Percentiles rank a stretch among this genome's conserved stretches.
Conservation (phyloP, 2,329 filamentous ascomycete genomes). For the Aureobasidium lini region DNA sequence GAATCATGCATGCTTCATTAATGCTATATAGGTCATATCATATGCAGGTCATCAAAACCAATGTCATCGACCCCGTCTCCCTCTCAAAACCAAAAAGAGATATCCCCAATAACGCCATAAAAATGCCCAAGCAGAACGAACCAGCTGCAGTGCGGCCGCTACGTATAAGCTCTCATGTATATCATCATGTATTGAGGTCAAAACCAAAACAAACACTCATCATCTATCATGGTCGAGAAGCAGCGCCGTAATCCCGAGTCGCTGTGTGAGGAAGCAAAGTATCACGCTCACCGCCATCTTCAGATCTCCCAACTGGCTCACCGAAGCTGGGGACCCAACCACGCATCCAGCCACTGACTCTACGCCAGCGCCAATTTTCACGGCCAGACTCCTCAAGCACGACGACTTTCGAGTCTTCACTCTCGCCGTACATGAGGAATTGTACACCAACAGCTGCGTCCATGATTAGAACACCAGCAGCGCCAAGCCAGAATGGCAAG, state of each 20-base stretch:
- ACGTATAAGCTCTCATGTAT: not conserved
- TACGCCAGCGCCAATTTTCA: conserved; percentile 43
- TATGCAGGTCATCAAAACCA: not conserved
- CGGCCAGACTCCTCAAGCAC: conserved; percentile 38
- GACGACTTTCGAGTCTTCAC: conserved; percentile 41
- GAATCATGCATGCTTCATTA: not conserved
- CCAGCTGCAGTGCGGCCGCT: not conserved
- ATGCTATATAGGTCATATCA: not conserved
- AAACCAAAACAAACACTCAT: not conserved
- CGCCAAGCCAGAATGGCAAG: conserved; percentile 58
- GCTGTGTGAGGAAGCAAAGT: not conserved
- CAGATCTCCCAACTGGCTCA: conserved; percentile 21
- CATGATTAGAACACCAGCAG: conserved; percentile 55
- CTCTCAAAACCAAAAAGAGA: not conserved
- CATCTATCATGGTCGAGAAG: not conserved
- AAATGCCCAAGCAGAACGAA: not conserved
- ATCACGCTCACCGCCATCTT: not conserved
- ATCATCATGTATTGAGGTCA: not conserved
- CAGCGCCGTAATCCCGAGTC: not conserved
- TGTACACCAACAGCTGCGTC: conserved; percentile 57
- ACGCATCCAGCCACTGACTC: conserved; percentile 58
- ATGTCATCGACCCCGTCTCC: not conserved
- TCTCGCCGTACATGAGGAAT: conserved; percentile 54
- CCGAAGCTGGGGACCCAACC: conserved; percentile 53
- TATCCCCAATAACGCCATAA: not conserved